Evolutionary conservation across 75 land plant genomes (phyloP).

Genomic region (Cryptomeria japonica): DNA sequence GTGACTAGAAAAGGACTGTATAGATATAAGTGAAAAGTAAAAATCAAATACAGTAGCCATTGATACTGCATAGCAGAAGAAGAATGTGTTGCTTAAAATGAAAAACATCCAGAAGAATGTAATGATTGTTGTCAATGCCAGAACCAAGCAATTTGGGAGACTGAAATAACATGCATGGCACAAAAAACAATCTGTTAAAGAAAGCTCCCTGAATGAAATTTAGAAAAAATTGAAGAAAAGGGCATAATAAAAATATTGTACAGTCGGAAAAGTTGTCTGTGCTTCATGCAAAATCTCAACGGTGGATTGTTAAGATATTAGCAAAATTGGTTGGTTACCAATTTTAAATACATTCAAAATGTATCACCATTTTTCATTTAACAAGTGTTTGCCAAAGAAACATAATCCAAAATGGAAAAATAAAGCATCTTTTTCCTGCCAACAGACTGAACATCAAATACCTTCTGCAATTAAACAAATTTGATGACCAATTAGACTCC

Average conservation of each 20-base stretch:
- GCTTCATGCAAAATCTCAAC: background rate
- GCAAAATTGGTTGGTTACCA: background rate
- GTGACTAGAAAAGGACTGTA: background rate
- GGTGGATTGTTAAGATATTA: background rate
- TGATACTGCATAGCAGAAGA: background rate
- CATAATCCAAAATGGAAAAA: too few species aligned
- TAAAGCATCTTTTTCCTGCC: background rate
- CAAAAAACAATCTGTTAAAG: background rate
- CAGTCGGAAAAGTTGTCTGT: background rate
- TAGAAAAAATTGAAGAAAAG: background rate
- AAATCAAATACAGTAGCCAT: background rate
- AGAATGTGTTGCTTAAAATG: background rate
- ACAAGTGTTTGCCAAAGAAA: background rate
- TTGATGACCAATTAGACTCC: background rate
- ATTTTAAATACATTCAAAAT: background rate
- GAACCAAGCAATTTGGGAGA: background rate
- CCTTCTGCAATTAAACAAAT: background rate
- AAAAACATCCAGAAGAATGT: constrained; percentile 2
- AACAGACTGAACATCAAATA: background rate
- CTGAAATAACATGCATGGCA: background rate
- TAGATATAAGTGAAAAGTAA: background rate
- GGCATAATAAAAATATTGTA: background rate
- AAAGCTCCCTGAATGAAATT: background rate
- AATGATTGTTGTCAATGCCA: background rate
- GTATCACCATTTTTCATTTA: background rate